These are phyloP conservation scores for Colletotrichum spaethianum DNA, from an alignment of 2,329 filamentous ascomycete species.

Conservation along the genomic window DNA sequence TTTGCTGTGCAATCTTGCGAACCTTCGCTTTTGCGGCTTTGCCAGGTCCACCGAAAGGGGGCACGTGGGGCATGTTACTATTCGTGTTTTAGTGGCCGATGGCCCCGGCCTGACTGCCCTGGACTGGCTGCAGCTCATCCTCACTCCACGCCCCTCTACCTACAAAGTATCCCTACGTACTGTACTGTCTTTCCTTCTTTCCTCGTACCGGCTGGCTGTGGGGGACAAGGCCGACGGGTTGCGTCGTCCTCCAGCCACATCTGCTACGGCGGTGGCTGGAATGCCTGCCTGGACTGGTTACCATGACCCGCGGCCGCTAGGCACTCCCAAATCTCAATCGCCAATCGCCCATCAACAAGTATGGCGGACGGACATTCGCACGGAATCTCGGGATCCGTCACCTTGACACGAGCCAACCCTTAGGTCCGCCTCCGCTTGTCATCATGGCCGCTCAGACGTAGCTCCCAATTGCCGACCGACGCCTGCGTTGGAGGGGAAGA, in stretches of 20 bases:
- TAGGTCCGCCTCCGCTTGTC: constrained; percentile 6
- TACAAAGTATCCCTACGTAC: too few relatives aligned
- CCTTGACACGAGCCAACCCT: constrained; percentile 26
- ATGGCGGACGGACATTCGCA: constrained; percentile 8
- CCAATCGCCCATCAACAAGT: not conserved
- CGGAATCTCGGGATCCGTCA: constrained; percentile 29
- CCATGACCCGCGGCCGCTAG: constrained; percentile 1
- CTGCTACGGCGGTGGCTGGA: constrained; percentile 18
- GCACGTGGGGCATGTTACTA: constrained; percentile 39
- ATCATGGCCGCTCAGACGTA: constrained; percentile 21
- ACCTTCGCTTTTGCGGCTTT: not conserved
- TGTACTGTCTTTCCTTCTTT: not conserved
- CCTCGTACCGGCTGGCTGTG: constrained; percentile 12
- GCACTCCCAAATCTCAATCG: not conserved
- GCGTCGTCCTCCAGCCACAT: constrained; percentile 32
- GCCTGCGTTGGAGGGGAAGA: not conserved
- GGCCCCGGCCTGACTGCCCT: constrained; percentile 3
- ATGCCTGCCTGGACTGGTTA: too few relatives aligned
- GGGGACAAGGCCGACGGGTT: not conserved
- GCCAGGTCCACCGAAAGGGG: constrained; percentile 28
- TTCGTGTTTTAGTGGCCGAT: constrained; percentile 35
- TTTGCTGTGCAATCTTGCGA: not conserved
- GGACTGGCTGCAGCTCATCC: constrained; percentile 22
- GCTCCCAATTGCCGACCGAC: constrained; percentile 11
- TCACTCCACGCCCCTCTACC: not conserved